A percentile compares a stretch with the other conserved stretches of the same genome.
phyloP scores from a whole-genome alignment of 2,329 filamentous ascomycete genomes.

The Phialophora tarda region DNA sequence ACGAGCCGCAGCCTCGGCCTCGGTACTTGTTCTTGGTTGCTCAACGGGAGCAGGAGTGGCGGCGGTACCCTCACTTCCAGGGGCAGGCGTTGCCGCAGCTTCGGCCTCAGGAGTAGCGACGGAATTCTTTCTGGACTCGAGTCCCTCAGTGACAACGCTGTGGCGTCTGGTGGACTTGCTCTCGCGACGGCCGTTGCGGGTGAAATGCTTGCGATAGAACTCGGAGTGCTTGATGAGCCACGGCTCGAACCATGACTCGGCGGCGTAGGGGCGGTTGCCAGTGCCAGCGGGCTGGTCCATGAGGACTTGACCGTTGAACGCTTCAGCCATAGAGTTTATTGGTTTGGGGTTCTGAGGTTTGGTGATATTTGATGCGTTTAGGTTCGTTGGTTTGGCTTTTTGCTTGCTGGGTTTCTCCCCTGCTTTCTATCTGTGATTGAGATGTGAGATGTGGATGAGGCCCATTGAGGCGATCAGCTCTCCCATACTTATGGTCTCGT shows the following conservation, averaged over 20 bases:
- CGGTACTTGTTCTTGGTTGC: conserved; percentile 24
- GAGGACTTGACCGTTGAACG: conserved; percentile 31
- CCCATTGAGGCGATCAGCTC: conserved; percentile 8
- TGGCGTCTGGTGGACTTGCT: conserved; percentile 34
- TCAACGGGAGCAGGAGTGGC: conserved; percentile 28
- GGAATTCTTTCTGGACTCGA: conserved; percentile 35
- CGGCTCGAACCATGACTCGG: conserved; percentile 37
- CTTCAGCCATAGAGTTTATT: conserved; percentile 30
- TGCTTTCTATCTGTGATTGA: background rate
- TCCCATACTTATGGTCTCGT: conserved; percentile 30
- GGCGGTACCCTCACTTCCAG: conserved; percentile 28
- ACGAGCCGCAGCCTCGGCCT: conserved; percentile 6
- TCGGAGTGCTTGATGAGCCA: conserved; percentile 37
- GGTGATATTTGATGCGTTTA: background rate
- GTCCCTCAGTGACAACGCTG: conserved; percentile 29
- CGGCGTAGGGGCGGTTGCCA: conserved; percentile 32
- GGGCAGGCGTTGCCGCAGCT: conserved; percentile 31
- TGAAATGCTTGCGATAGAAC: conserved; percentile 38
- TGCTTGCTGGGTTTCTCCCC: background rate
- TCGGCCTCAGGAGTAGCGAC: conserved; percentile 25
- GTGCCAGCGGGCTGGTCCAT: conserved; percentile 35
- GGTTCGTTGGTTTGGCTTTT: background rate
- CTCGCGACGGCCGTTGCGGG: conserved; percentile 29
- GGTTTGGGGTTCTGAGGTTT: background rate
- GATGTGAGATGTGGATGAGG: conserved; percentile 6